Base-by-base conservation (phyloP, 768 basidiomycete genomes). In the Gloeophyllum trabeum region DNA sequence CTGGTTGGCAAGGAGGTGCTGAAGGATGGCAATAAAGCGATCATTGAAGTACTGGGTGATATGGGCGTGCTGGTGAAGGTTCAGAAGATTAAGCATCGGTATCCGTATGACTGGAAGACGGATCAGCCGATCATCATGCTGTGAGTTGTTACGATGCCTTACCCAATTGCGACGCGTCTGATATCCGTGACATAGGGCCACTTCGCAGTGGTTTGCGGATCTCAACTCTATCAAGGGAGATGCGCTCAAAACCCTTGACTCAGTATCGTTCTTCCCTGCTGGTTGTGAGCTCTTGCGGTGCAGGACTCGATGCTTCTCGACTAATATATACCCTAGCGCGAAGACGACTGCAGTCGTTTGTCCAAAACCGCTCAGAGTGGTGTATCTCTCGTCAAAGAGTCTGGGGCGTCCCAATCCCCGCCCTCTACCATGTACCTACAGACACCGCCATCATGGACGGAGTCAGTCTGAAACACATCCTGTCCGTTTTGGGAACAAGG, bases 131-230 rank as follows among this genome's bases (percentile, higher is more conserved):
- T 97, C 53, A 93, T 98, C 51, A 74, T 90, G 47, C 81, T 82
- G 88, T 92, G 54, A 47, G 80, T 59, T 25, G 28, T 12, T 5
- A 6, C 16, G n/a, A 19, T 20, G 22, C 13, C 36, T 20, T 37
- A 21, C 26, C 43, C n/a, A 12, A 38, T n/a, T 22, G 13, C 20
- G 23, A 22, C 30, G n/a, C 16, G n/a, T n/a, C n/a, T 43, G 7
- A 43, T 24, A 3, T 14, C 22, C 22, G 26, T 7, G n/a, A 4
- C 40, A 4, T 48, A 89, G 89, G 13, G 88, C 92, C 0, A 97
- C 93, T 2, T 89, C 87, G 0, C 94, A 98, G 51, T 99, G 94
- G 94, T 99, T 99, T 55, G 91, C 93, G 3, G 87, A 94, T 54
- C 63, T 98, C 19, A 86, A 86, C 39, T 63, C 68, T 35, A 84